Percentiles rank a stretch among this genome's conserved stretches.
Conservation (phyloP, 1,284 basidiomycete species). For the Puccinia polysora region DNA sequence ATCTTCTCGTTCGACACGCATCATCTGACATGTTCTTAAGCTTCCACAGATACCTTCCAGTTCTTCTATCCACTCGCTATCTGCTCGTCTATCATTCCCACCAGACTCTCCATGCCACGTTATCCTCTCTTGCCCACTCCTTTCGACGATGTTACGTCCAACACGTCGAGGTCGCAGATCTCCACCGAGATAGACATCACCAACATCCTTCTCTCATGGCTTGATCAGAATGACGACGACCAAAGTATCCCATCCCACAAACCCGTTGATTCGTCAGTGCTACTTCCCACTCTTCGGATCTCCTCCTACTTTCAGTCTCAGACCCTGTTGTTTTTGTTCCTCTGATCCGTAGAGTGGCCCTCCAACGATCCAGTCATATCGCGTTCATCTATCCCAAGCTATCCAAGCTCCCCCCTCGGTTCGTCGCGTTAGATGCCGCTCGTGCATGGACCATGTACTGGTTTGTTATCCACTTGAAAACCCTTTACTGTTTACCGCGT, state of each 20-base stretch:
- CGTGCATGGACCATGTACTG: conserved; percentile 90
- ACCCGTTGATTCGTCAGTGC: conserved; percentile 21
- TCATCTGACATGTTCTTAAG: too few relatives aligned
- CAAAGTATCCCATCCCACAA: neutral
- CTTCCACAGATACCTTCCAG: too few relatives aligned
- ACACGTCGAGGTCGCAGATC: conserved; percentile 63
- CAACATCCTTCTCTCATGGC: neutral
- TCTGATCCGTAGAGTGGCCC: conserved; percentile 44
- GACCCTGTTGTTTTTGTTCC: neutral
- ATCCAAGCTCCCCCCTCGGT: conserved; percentile 63
- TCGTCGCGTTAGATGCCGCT: conserved; percentile 79
- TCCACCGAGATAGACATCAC: conserved; percentile 60
- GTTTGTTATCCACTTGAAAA: conserved; percentile 73
- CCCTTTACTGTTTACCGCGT: conserved; percentile 54
- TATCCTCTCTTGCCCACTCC: conserved; percentile 29
- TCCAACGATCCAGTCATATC: conserved; percentile 64
- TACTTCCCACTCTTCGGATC: neutral
- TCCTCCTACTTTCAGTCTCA: neutral
- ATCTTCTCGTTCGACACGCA: too few relatives aligned
- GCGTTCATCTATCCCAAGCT: conserved; percentile 59
- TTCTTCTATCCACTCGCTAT: too few relatives aligned
- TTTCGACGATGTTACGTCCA: conserved; percentile 60
- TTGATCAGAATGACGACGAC: neutral
- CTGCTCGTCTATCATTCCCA: too few relatives aligned
- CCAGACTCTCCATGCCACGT: conserved; percentile 30